Conservation (phyloP, 257 asterid species). For the Solanum chmielewskii region DNA sequence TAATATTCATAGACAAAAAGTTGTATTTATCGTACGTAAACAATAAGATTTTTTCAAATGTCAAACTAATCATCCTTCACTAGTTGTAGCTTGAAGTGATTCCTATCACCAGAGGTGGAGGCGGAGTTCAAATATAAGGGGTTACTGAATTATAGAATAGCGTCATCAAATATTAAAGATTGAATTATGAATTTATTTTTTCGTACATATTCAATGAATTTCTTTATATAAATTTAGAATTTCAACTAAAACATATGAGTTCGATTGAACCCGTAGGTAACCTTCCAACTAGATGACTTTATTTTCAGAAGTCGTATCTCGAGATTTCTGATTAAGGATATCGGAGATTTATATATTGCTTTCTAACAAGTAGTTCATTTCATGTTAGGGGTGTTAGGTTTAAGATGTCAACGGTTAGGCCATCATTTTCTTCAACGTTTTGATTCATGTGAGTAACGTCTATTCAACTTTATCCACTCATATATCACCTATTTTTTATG, state of each 20-base stretch:
- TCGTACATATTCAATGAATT: neutral
- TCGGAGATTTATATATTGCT: neutral
- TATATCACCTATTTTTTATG: neutral
- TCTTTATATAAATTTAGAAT: neutral
- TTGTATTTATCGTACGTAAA: neutral
- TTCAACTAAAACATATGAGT: neutral
- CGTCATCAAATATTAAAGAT: neutral
- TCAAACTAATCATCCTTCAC: neutral
- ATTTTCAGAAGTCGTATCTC: neutral
- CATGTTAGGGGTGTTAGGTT: neutral
- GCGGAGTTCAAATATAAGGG: neutral
- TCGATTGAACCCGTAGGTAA: neutral
- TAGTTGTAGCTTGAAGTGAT: neutral
- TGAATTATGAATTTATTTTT: neutral
- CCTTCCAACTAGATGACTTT: neutral
- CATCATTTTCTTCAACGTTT: conserved; percentile 20
- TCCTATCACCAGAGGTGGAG: neutral
- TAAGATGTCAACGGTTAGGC: conserved; percentile 39
- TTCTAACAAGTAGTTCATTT: neutral
- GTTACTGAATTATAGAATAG: neutral
- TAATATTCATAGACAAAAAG: neutral
- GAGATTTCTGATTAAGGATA: neutral
- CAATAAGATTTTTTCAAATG: neutral
- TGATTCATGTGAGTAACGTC: conserved; percentile 47
- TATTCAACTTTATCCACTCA: neutral